phyloP scores from a whole-genome alignment of 2,329 filamentous ascomycete species.

The Neonectria coccinea region DNA sequence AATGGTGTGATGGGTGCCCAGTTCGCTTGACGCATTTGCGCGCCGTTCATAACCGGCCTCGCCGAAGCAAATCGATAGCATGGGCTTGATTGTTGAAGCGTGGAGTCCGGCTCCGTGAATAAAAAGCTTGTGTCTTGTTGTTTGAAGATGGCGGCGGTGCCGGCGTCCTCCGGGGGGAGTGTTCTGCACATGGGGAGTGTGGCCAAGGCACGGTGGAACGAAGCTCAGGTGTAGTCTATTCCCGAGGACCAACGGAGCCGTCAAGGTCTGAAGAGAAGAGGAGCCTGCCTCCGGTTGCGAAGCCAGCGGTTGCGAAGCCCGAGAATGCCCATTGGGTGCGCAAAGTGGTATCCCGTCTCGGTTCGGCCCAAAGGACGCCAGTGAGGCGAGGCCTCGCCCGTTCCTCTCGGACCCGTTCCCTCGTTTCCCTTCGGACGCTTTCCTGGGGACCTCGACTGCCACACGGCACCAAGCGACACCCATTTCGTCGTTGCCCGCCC shows the following conservation, averaged over 20 bases:
- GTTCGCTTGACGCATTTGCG: not conserved
- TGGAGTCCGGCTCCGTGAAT: not conserved
- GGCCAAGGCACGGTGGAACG: conserved; percentile 4
- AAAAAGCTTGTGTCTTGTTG: conserved; percentile 10
- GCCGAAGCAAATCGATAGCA: conserved; percentile 6
- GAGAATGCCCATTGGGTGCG: conserved; percentile 7
- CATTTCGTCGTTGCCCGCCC: conserved; percentile 38
- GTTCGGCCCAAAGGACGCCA: conserved; percentile 47
- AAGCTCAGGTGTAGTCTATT: conserved; percentile 32
- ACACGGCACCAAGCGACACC: conserved; percentile 22
- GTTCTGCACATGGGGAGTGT: conserved; percentile 10
- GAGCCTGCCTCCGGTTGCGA: not conserved
- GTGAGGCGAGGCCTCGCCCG: conserved; percentile 18
- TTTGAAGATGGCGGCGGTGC: conserved; percentile 2
- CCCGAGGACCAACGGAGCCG: conserved; percentile 45
- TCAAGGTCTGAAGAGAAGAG: conserved; percentile 7
- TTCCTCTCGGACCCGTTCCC: conserved; percentile 17
- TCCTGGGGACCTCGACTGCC: not conserved
- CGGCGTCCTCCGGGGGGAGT: conserved; percentile 14
- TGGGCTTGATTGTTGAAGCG: conserved; percentile 3
- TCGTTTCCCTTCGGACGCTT: not conserved
- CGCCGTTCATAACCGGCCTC: conserved; percentile 8
- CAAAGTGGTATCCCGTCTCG: conserved; percentile 34
- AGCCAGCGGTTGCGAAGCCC: not conserved
- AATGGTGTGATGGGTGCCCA: conserved; percentile 4